Percentiles rank a stretch among this genome's conserved stretches.
phyloP scores from a whole-genome alignment of 371 early-diverging fungal genomes.

The Mortierella sp. region DNA sequence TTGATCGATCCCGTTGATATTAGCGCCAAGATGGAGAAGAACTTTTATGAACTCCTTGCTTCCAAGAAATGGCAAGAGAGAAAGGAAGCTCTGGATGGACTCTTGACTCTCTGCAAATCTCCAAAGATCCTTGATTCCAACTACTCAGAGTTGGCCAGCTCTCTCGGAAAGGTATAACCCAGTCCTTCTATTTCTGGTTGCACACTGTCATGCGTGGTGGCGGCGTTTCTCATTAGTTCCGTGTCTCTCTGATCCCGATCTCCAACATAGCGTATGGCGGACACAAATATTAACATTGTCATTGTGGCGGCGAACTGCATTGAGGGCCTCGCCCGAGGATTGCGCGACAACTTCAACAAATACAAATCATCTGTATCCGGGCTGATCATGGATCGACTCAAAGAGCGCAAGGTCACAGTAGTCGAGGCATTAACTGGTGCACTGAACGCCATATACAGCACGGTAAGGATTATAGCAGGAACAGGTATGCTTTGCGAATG shows the following conservation, averaged over 20 bases:
- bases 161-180: slow-evolving; percentile 81
- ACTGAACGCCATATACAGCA: slow-evolving; percentile 85
- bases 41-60: slow-evolving; percentile 74
- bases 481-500: too few relatives aligned
- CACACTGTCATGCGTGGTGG: too few relatives aligned
- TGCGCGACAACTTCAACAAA: slow-evolving; percentile 81
- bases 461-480: slow-evolving; percentile 55
- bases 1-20: slow-evolving; percentile 93
- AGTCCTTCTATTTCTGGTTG: too few relatives aligned
- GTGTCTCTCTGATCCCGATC: neutral
- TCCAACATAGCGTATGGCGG: slow-evolving; percentile 72
- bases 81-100: slow-evolving; percentile 87
- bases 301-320: slow-evolving; percentile 84
- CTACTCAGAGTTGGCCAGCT: slow-evolving; percentile 83
- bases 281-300: slow-evolving; percentile 89
- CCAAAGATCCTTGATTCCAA: slow-evolving; percentile 82
- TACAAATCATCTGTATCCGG: slow-evolving; percentile 77
- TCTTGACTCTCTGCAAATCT: slow-evolving; percentile 75
- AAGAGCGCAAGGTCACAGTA: slow-evolving; percentile 92
- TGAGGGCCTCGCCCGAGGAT: slow-evolving; percentile 85
- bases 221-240: too few relatives aligned
- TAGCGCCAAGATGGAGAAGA: slow-evolving; percentile 80
- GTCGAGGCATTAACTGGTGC: slow-evolving; percentile 84
- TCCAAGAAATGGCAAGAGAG: slow-evolving; percentile 97
- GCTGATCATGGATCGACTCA: slow-evolving; percentile 89